Conservation (phyloP, 176 grass and related monocot genomes). For the Hordeum marinum region DNA sequence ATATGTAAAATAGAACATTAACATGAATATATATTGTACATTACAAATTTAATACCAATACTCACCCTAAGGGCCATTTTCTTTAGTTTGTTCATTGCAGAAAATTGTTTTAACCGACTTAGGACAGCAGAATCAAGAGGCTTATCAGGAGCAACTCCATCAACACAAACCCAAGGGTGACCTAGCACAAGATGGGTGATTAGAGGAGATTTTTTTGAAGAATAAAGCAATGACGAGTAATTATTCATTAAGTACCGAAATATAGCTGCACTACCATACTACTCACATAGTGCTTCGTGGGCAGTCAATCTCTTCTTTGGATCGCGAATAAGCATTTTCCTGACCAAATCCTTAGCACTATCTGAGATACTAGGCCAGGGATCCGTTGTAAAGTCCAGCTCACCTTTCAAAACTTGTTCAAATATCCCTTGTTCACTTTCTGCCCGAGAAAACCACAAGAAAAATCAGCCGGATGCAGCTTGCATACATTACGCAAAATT, state of each 20-base stretch:
- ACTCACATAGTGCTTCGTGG: constrained; percentile 79
- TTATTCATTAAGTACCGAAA: not conserved
- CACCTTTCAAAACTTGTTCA: constrained; percentile 81
- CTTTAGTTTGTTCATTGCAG: constrained; percentile 86
- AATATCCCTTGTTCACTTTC: constrained; percentile 86
- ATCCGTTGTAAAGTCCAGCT: constrained; percentile 61
- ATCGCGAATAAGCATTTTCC: constrained; percentile 72
- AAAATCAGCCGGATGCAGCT: not conserved
- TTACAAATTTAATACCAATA: not conserved
- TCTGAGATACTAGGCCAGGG: constrained; percentile 82
- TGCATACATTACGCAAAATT: not conserved
- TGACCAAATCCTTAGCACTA: constrained; percentile 75
- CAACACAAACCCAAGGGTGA: constrained; percentile 74
- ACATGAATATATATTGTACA: not conserved
- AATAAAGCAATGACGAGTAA: not conserved
- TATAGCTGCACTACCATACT: not conserved
- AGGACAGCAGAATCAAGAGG: constrained; percentile 83
- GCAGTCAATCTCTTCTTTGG: constrained; percentile 71
- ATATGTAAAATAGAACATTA: not conserved
- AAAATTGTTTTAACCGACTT: constrained; percentile 70
- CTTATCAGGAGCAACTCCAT: constrained; percentile 76
- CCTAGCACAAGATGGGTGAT: constrained; percentile 27
- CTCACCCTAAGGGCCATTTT: constrained; percentile 80
- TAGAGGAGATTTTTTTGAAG: not conserved
- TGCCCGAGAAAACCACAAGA: constrained; percentile 8